phyloP scores from a whole-genome alignment of 345 rosid genomes.

The Brassica carinata region DNA sequence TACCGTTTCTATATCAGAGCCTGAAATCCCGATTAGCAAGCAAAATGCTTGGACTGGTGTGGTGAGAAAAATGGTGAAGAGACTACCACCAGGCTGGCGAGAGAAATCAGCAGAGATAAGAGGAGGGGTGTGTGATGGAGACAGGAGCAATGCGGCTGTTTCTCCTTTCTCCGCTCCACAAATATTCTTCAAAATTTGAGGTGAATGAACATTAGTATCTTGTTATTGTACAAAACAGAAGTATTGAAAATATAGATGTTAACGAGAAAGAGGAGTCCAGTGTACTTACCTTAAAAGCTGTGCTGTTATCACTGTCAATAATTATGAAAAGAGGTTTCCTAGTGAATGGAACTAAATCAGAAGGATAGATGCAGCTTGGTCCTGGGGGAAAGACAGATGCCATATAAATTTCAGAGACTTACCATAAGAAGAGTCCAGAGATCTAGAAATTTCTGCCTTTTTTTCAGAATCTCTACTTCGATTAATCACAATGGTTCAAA shows the following conservation, averaged over 20 bases:
- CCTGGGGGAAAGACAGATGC: constrained; percentile 46
- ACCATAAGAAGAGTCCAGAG: background rate
- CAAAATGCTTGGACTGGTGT: constrained; percentile 90
- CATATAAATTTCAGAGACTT: constrained; percentile 7
- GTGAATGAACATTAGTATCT: constrained; percentile 1
- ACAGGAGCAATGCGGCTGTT: constrained; percentile 85
- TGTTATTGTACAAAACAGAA: background rate
- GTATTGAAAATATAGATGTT: constrained; percentile 18
- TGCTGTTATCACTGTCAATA: constrained; percentile 77
- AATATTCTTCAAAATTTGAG: constrained; percentile 49
- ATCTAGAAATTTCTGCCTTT: background rate
- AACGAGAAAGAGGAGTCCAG: constrained; percentile 23
- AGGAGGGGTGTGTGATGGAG: constrained; percentile 62
- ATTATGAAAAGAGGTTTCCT: constrained; percentile 82
- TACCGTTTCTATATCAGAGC: constrained; percentile 78
- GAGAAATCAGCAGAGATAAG: constrained; percentile 53
- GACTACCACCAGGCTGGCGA: constrained; percentile 73
- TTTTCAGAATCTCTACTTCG: constrained; percentile 11
- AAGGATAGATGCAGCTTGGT: constrained; percentile 75
- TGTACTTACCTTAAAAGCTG: constrained; percentile 64
- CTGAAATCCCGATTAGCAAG: constrained; percentile 68
- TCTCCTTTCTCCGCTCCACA: constrained; percentile 96
- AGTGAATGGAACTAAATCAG: constrained; percentile 88
- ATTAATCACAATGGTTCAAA: constrained; percentile 10
- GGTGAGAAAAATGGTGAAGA: constrained; percentile 76